Evolutionary conservation across 2,329 filamentous ascomycete species (phyloP).

Genomic region (Fusarium agapanthi): DNA sequence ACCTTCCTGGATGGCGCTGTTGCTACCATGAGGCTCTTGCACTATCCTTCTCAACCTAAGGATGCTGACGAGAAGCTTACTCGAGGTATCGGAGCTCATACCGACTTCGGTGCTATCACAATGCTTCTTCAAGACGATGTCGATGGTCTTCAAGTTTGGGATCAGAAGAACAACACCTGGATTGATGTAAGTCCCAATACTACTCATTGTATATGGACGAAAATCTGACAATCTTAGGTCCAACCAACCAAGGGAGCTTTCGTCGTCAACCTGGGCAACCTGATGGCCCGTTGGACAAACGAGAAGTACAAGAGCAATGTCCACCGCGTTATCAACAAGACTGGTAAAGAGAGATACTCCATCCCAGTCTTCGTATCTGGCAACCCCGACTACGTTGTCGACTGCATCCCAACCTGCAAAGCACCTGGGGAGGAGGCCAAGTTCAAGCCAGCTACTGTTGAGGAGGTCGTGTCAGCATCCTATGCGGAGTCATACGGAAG

Average conservation of each 20-base stretch:
- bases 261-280: slow-evolving; percentile 62
- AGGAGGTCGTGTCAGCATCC: slow-evolving; percentile 45
- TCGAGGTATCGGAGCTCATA: slow-evolving; percentile 58
- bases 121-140: slow-evolving; percentile 61
- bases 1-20: background rate
- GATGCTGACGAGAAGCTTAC: slow-evolving; percentile 47
- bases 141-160: slow-evolving; percentile 61
- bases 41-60: slow-evolving; percentile 56
- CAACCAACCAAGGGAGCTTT: slow-evolving; percentile 46
- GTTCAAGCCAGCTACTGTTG: slow-evolving; percentile 46
- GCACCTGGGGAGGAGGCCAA: slow-evolving; percentile 24
- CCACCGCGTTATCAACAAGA: slow-evolving; percentile 65
- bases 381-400: slow-evolving; percentile 43
- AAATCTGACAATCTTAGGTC: background rate
- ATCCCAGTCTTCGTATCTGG: slow-evolving; percentile 67
- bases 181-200: slow-evolving; percentile 42
- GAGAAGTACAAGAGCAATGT: slow-evolving; percentile 61
- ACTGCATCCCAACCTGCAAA: background rate
- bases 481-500: slow-evolving; percentile 48
- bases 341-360: slow-evolving; percentile 60
- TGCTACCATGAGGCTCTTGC: slow-evolving; percentile 47
- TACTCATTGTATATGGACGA: accelerated
- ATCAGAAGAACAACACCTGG: slow-evolving; percentile 55
- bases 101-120: slow-evolving; percentile 66
- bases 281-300: slow-evolving; percentile 60